Percentiles rank a stretch among this genome's conserved stretches.
Evolutionary conservation across 1,284 basidiomycete genomes (phyloP).

Genomic region (Schizophyllum amplum): DNA sequence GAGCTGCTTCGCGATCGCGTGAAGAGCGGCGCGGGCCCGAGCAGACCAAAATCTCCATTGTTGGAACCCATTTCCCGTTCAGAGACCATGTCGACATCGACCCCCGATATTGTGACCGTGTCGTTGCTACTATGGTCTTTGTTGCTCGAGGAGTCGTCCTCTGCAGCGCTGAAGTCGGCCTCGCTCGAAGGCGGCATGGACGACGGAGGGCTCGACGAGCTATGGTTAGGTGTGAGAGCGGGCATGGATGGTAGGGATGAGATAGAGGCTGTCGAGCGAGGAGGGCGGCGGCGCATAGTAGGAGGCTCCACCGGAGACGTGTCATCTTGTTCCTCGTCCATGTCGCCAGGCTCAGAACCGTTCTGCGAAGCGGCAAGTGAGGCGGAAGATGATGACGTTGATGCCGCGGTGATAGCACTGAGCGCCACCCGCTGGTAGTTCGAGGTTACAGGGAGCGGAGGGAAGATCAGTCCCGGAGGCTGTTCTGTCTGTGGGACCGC

Average conservation of each 20-base stretch:
- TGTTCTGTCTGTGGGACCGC: constrained; percentile 33
- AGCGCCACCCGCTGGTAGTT: constrained; percentile 25
- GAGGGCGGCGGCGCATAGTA: constrained; percentile 14
- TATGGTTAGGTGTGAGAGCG: constrained; percentile 51
- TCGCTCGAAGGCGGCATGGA: constrained; percentile 11
- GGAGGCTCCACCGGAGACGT: constrained; percentile 14
- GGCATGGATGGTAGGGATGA: constrained; percentile 40
- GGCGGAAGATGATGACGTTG: constrained; percentile 11
- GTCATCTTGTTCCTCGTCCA: constrained; percentile 12
- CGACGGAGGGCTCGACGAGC: constrained; percentile 53
- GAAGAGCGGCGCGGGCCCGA: constrained; percentile 20
- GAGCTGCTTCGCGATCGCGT: constrained; percentile 6
- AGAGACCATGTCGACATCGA: constrained; percentile 5
- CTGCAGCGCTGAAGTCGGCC: constrained; percentile 7
- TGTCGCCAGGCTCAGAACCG: constrained; percentile 13
- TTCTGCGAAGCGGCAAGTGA: constrained; percentile 19
- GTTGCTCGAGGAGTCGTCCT: constrained; percentile 10
- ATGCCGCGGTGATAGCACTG: constrained; percentile 6
- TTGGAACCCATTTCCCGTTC: constrained; percentile 18
- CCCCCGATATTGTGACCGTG: constrained; percentile 14
- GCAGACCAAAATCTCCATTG: constrained; percentile 21
- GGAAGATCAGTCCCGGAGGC: constrained; percentile 56
- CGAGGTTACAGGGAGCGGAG: constrained; percentile 46
- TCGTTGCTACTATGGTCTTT: constrained; percentile 15
- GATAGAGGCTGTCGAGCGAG: constrained; percentile 16